Evolutionary conservation across 192 early-diverging fungal species (phyloP).

Genomic region (Phycomyces nitens): DNA sequence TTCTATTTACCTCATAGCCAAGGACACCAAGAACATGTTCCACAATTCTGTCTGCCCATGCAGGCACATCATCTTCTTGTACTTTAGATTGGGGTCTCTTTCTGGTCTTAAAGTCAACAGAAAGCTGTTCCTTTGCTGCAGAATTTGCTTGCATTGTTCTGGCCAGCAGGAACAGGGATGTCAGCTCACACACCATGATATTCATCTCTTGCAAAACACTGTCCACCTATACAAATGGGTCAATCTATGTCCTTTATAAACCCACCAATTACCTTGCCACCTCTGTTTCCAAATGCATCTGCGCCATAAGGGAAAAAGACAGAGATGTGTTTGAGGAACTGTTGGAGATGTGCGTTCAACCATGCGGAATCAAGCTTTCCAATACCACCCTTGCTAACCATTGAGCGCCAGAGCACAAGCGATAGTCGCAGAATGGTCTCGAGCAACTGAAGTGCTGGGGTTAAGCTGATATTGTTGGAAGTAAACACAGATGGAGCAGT

Average conservation of each 20-base stretch:
- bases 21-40: conserved; percentile 54
- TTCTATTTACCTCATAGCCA: conserved; percentile 36
- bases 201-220: conserved; percentile 63
- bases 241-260: too few relatives aligned
- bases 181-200: conserved; percentile 62
- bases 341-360: conserved; percentile 49
- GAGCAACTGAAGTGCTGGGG: conserved; percentile 60
- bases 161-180: conserved; percentile 52
- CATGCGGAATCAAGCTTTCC: conserved; percentile 33
- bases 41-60: conserved; percentile 52
- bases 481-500: conserved; percentile 66
- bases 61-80: conserved; percentile 23
- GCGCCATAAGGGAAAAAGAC: conserved; percentile 77
- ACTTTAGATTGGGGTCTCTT: neutral
- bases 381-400: conserved; percentile 26
- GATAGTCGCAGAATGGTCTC: conserved; percentile 61
- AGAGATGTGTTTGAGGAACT: conserved; percentile 64
- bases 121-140: conserved; percentile 11
- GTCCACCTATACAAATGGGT: too few relatives aligned
- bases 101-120: neutral
- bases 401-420: conserved; percentile 68
- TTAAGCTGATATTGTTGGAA: conserved; percentile 39
- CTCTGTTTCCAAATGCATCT: conserved; percentile 42
- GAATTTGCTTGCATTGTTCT: conserved; percentile 34
- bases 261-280: conserved; percentile 60